These are phyloP conservation scores for Coniferiporia weirii DNA, from an alignment of 1,284 basidiomycete genomes.

Conservation along the genomic window DNA sequence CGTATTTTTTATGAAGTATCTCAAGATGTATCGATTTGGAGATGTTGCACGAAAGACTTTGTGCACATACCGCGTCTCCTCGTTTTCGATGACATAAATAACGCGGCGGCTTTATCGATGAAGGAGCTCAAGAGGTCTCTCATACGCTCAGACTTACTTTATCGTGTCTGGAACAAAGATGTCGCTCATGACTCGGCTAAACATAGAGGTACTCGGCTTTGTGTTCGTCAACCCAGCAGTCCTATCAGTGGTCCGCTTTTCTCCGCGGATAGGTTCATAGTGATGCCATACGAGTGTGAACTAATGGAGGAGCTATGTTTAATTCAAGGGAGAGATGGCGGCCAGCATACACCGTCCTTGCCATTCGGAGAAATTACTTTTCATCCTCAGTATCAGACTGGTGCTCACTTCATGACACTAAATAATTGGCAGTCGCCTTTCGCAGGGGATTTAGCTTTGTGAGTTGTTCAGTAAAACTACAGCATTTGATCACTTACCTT, in stretches of 20 bases:
- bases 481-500: no score
- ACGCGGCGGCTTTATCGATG: not conserved
- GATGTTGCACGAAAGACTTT: not conserved
- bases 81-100: not conserved
- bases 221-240: no score
- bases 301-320: not conserved
- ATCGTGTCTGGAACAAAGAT: not conserved
- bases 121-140: not conserved
- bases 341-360: no score
- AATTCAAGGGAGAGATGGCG: not conserved
- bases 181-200: not conserved
- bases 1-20: not conserved
- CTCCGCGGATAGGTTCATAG: no score
- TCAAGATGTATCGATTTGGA: not conserved
- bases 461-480: no score
- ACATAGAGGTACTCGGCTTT: no score
- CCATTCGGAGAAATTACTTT: no score
- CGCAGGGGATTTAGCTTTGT: no score
- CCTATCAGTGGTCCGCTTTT: no score
- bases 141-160: not conserved
- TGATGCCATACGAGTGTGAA: not conserved
- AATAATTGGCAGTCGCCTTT: no score
- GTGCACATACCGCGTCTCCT: not conserved
- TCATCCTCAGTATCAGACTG: no score
- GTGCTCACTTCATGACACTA: no score